Base-by-base conservation (phyloP, 2,329 filamentous ascomycete species). In the Periconia macrospinosa region DNA sequence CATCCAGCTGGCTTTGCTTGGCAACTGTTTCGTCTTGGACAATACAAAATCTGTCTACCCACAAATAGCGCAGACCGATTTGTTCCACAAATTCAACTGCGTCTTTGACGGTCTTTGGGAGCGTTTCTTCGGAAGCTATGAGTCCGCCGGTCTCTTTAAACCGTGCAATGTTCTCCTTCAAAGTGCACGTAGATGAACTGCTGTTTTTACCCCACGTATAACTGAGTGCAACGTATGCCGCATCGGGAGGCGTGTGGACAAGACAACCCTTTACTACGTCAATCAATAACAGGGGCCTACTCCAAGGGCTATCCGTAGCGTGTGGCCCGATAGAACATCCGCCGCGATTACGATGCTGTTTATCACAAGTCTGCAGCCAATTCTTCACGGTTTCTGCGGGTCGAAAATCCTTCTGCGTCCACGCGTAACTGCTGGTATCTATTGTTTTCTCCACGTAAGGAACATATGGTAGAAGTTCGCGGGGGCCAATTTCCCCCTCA, bases 121-220 rank as follows among this genome's bases (percentile, higher is more conserved):
- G 48, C 3, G 30, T 48, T 13, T 37, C 30, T 13, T 14, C 18
- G 27, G 17, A 17, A 17, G 35, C 23, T 10, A 42, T 49, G 23
- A 59, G 49, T 17, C 56, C 49, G 23, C 49, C 30, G 3, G 13
- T 35, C 23, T 46, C 18, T 51, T 44, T 35, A 10, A 59, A 40
- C 8, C 23, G 5, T 10, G 7, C 42, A 14, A 59, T 10, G 10
- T 47, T 59, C n/a, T 45, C 19, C 2, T 30, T 42, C 2, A 51
- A 56, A 8, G 53, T 44, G 20, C 43, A 48, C 33, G 33, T 37
- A 20, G 49, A 40, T 2, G 48, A 49, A 23, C 13, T 37, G n/a
- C 18, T 27, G 37, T 49, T 46, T 23, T 41, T 40, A 17, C 60
- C 60, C 60, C 60, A 63, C 1, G 56, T 53, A 30, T 63, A 63